phyloP scores from a whole-genome alignment of 1,139 yeast species.

The Pichia inconspicua region DNA sequence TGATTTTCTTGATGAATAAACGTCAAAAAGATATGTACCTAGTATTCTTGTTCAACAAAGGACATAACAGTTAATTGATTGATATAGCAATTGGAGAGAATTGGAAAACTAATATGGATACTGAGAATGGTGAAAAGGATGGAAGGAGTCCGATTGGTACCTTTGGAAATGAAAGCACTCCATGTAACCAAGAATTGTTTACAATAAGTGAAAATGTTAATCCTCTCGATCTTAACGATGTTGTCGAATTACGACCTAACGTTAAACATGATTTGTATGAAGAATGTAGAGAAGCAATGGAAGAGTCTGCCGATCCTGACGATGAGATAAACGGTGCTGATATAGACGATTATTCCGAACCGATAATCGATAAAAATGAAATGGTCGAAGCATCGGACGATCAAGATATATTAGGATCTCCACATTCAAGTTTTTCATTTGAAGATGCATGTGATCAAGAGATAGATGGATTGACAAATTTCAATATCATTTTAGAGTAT shows the following conservation, averaged over 20 bases:
- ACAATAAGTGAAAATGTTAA: background rate
- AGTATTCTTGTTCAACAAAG: too few species aligned
- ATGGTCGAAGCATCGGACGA: constrained; percentile 26
- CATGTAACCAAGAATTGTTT: background rate
- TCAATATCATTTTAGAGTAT: constrained; percentile 26
- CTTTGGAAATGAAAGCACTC: background rate
- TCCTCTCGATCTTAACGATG: background rate
- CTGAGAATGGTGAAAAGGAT: background rate
- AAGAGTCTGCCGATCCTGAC: background rate
- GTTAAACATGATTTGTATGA: background rate
- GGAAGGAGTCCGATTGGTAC: background rate
- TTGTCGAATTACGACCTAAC: background rate
- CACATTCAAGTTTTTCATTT: constrained; percentile 24
- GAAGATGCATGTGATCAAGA: constrained; percentile 19
- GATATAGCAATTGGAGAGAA: too few species aligned
- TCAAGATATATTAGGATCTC: constrained; percentile 24
- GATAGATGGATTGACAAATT: constrained; percentile 27
- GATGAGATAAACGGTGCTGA: constrained; percentile 3
- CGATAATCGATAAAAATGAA: constrained; percentile 29
- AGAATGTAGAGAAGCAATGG: background rate
- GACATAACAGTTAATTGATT: too few species aligned
- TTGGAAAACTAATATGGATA: background rate
- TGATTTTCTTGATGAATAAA: background rate
- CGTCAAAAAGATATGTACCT: too few species aligned
- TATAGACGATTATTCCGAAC: constrained; percentile 22